Base-by-base conservation (phyloP, 2,329 filamentous ascomycete genomes). In the Macrophomina phaseolina region DNA sequence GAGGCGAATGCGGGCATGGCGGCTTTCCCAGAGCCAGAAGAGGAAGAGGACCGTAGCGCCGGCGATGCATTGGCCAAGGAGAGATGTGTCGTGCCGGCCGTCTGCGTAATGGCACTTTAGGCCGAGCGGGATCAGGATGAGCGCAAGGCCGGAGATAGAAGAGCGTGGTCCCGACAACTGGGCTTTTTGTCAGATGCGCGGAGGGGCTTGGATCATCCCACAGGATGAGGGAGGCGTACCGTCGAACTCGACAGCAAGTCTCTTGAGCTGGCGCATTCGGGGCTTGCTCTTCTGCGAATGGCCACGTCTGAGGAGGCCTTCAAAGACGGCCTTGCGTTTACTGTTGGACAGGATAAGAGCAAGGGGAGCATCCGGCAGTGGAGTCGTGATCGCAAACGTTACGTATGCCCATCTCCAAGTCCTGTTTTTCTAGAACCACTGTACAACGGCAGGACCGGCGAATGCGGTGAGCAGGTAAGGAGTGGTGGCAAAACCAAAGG, bases 361-460 rank as follows among this genome's bases (percentile, higher is more conserved):
- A 4, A 66, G 45, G 28, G 64, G 64, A 16, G 88, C 68, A 30
- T 85, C 85, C 53, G 89, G 82, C 48, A 84, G 76, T 1, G 89
- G 89, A 5, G 87, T 81, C 67, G 91, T 82, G 70, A 92, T 88
- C 49, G 86, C 82, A 76, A 90, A 91, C 69, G 84, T 82, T 48
- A 89, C 90, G 72, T 89, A 91, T 1, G 83, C 89, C 90, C 89
- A 92, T 45, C 87, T 84, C 85, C 87, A 91, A 58, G 84, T 87
- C 2, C 82, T 78, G 4, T 38, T 38, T 2, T 84, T 79, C 55
- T 88, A 79, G 68, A 90, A 86, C 0, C 80, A 78, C 32, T 84
- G 79, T 0, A 86, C 85, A 67, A 89, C 84, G 42, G 81, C 83
- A 1, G 87, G 84, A 1, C 88, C 85, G 56, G 88, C 82, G 79